phyloP scores from a whole-genome alignment of 78 protist species.

The Isochrysis galbana region DNA sequence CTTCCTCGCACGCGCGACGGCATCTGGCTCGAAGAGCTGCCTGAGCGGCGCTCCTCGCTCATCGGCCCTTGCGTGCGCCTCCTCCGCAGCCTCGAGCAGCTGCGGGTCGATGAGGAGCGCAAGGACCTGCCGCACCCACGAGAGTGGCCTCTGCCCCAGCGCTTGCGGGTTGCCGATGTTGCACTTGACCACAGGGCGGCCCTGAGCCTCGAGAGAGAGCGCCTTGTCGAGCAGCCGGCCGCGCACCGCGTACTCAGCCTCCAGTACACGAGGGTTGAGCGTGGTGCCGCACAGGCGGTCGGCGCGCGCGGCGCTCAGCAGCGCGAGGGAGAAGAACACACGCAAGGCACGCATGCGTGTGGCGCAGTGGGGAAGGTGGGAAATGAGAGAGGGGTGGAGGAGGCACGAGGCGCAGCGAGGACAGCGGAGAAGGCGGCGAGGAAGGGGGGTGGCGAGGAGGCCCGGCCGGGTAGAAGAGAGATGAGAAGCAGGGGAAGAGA shows the following conservation, averaged over 20 bases:
- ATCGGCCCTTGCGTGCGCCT: neutral
- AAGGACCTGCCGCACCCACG: constrained; percentile 91
- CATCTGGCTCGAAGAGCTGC: constrained; percentile 80
- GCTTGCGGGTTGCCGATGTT: constrained; percentile 99
- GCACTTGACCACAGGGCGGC: constrained; percentile 74
- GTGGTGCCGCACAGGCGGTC: too few relatives aligned
- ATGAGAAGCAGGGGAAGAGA: too few relatives aligned
- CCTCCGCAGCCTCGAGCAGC: neutral
- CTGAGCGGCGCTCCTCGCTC: neutral
- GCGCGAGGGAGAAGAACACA: too few relatives aligned
- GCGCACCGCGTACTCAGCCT: constrained; percentile 79
- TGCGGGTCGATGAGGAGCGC: neutral
- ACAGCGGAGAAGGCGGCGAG: too few relatives aligned
- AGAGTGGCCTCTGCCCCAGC: constrained; percentile 91
- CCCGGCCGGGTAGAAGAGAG: too few relatives aligned
- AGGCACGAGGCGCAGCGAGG: too few relatives aligned
- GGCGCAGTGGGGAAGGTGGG: too few relatives aligned
- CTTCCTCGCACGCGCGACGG: constrained; percentile 64
- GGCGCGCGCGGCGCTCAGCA: too few relatives aligned
- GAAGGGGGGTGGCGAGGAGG: too few relatives aligned
- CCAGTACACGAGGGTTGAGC: constrained; percentile 11
- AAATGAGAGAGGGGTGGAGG: too few relatives aligned
- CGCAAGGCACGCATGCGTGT: too few relatives aligned
- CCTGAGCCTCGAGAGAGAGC: neutral
- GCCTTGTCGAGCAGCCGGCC: constrained; percentile 65